Evolutionary conservation across 2,329 filamentous ascomycete species (phyloP).

Genomic region (Fusarium sambucinum): DNA sequence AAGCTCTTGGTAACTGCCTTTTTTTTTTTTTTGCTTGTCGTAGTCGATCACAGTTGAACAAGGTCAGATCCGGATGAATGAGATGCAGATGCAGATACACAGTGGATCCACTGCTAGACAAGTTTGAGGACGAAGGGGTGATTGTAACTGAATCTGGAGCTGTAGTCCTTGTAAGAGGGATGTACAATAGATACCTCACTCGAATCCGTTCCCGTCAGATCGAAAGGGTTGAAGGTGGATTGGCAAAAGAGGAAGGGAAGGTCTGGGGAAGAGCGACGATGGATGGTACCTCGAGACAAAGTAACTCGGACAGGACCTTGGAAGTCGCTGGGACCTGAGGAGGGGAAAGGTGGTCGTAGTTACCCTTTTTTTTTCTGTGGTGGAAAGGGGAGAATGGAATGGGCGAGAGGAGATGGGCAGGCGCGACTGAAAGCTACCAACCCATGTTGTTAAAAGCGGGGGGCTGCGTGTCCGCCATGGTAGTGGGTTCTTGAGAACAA

Average conservation of each 20-base stretch:
- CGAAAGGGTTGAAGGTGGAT: constrained; percentile 38
- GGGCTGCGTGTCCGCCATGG: constrained; percentile 17
- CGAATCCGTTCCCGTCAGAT: constrained; percentile 31
- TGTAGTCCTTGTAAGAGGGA: constrained; percentile 30
- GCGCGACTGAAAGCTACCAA: constrained; percentile 47
- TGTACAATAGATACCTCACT: constrained; percentile 43
- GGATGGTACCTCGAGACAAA: constrained; percentile 57
- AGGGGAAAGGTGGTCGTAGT: constrained; percentile 51
- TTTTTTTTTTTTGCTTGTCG: constrained; percentile 15
- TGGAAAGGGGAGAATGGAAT: constrained; percentile 50
- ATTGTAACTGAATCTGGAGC: constrained; percentile 15
- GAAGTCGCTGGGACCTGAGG: constrained; percentile 50
- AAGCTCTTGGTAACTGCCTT: constrained; percentile 17
- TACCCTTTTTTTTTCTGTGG: constrained; percentile 51
- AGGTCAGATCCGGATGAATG: constrained; percentile 2
- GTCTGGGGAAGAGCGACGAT: constrained; percentile 46
- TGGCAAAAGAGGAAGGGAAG: constrained; percentile 36
- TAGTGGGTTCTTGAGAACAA: background rate
- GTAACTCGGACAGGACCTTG: constrained; percentile 55
- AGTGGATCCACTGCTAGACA: constrained; percentile 44
- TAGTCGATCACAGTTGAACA: constrained; percentile 27
- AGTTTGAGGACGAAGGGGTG: constrained; percentile 3
- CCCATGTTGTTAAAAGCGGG: constrained; percentile 37
- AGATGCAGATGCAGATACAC: constrained; percentile 33
- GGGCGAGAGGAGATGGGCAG: constrained; percentile 49